phyloP scores from a whole-genome alignment of 352 stramenopile species.

The Globisporangium uncinulatum region DNA sequence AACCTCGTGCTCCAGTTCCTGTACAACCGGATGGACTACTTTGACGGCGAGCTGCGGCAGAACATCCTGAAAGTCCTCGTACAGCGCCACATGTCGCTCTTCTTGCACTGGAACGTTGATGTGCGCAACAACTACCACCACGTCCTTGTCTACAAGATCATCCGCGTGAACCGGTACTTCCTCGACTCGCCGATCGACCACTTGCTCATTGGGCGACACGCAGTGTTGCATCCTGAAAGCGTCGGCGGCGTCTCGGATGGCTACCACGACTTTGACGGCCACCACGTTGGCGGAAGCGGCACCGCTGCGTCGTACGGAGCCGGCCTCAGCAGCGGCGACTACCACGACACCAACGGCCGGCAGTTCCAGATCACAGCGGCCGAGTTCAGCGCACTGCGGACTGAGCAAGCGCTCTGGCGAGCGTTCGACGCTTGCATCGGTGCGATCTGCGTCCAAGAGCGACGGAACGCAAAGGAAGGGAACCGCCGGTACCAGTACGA shows the following conservation, averaged over 20 bases:
- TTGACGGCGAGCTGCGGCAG: slow-evolving; percentile 63
- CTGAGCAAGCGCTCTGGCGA: slow-evolving; percentile 67
- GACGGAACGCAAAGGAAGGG: slow-evolving; percentile 39
- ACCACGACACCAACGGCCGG: slow-evolving; percentile 3
- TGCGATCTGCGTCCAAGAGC: slow-evolving; percentile 54
- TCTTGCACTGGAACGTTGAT: slow-evolving; percentile 73
- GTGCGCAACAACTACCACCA: slow-evolving; percentile 72
- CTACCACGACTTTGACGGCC: slow-evolving; percentile 25
- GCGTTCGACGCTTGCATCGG: slow-evolving; percentile 71
- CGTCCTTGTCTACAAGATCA: slow-evolving; percentile 61
- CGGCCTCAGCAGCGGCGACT: slow-evolving; percentile 5
- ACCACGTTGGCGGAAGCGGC: slow-evolving; percentile 3
- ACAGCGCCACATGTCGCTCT: slow-evolving; percentile 73
- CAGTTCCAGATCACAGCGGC: slow-evolving; percentile 24
- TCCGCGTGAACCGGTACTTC: slow-evolving; percentile 50
- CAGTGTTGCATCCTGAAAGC: slow-evolving; percentile 32
- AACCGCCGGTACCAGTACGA: slow-evolving; percentile 62
- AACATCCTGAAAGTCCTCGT: slow-evolving; percentile 63
- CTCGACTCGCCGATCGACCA: slow-evolving; percentile 65
- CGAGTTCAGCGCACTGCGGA: slow-evolving; percentile 42
- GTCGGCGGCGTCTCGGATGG: slow-evolving; percentile 15
- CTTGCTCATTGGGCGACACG: slow-evolving; percentile 51
- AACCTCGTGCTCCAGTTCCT: slow-evolving; percentile 58
- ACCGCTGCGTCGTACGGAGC: background rate
- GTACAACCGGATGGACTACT: slow-evolving; percentile 69